A percentile compares a stretch with the other conserved stretches of the same genome.
These are phyloP conservation scores for Phyllostachys edulis DNA, from an alignment of 176 grass and related monocot genomes.

Conservation along the genomic window DNA sequence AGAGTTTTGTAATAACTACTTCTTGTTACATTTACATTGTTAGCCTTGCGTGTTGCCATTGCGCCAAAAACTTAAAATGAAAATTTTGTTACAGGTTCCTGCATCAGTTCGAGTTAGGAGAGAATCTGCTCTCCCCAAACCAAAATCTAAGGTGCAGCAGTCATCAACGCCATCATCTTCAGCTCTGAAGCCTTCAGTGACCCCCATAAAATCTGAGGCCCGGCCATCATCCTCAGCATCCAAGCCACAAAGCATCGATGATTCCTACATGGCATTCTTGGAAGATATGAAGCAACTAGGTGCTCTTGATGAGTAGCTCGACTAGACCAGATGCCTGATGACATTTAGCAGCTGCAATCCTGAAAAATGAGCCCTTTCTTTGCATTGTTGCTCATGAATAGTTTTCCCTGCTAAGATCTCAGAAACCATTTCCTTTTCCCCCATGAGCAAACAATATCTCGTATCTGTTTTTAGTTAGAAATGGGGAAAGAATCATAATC, in stretches of 20 bases:
- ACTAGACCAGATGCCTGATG: not conserved
- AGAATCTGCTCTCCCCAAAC: constrained; percentile 75
- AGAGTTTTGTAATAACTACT: not conserved
- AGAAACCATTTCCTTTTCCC: constrained; percentile 10
- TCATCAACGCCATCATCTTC: constrained; percentile 31
- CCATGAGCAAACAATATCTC: not conserved
- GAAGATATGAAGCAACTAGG: constrained; percentile 94
- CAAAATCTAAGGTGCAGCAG: constrained; percentile 71
- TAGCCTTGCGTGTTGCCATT: not conserved
- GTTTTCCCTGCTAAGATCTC: constrained; percentile 1
- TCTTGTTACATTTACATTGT: not conserved
- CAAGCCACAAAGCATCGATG: constrained; percentile 86
- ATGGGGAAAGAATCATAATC: not conserved
- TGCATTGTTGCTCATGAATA: not conserved
- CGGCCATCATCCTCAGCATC: constrained; percentile 32
- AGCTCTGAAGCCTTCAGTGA: constrained; percentile 38
- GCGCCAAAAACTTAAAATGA: not conserved
- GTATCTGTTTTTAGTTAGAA: constrained; percentile 15
- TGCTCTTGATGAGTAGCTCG: constrained; percentile 67
- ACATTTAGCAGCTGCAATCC: constrained; percentile 7
- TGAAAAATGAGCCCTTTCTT: not conserved
- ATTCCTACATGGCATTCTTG: constrained; percentile 97
- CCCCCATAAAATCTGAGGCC: constrained; percentile 46
- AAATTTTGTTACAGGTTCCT: constrained; percentile 64
- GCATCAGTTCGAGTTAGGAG: constrained; percentile 94